These are phyloP conservation scores for Hyphopichia khmerensis DNA, from an alignment of 1,139 yeast species.

Conservation along the genomic window DNA sequence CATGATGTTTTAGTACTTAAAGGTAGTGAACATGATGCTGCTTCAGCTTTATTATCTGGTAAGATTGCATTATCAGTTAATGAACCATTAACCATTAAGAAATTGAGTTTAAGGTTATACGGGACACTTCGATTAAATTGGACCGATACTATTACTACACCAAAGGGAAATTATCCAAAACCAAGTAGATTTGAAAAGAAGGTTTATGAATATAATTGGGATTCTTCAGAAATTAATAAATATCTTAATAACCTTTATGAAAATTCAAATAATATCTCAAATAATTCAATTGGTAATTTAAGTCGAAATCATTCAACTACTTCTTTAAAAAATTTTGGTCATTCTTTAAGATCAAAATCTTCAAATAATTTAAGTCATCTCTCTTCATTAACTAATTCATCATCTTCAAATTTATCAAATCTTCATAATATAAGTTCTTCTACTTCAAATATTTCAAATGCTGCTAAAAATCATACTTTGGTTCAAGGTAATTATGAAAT, in stretches of 20 bases:
- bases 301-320: slow-evolving; percentile 31
- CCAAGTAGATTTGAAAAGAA: slow-evolving; percentile 62
- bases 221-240: slow-evolving; percentile 51
- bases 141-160: slow-evolving; percentile 48
- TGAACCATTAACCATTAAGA: slow-evolving; percentile 73
- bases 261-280: slow-evolving; percentile 14
- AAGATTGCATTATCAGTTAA: slow-evolving; percentile 71
- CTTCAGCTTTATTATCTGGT: slow-evolving; percentile 75
- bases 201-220: slow-evolving; percentile 78
- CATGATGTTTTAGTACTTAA: slow-evolving; percentile 80
- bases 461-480: slow-evolving; percentile 31
- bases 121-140: slow-evolving; percentile 64
- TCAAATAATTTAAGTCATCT: slow-evolving; percentile 22
- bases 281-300: slow-evolving; percentile 16
- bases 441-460: slow-evolving; percentile 9
- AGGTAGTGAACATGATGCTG: slow-evolving; percentile 76
- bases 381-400: slow-evolving; percentile 8
- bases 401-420: neutral
- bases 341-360: slow-evolving; percentile 32
- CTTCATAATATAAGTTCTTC: slow-evolving; percentile 5
- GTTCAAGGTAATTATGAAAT: slow-evolving; percentile 84
- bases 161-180: slow-evolving; percentile 47
- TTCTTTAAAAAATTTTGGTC: slow-evolving; percentile 33
- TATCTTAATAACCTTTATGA: slow-evolving; percentile 33
- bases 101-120: slow-evolving; percentile 59